Evolutionary conservation across 768 basidiomycete genomes (phyloP).

Genomic region (Auricularia sp.): DNA sequence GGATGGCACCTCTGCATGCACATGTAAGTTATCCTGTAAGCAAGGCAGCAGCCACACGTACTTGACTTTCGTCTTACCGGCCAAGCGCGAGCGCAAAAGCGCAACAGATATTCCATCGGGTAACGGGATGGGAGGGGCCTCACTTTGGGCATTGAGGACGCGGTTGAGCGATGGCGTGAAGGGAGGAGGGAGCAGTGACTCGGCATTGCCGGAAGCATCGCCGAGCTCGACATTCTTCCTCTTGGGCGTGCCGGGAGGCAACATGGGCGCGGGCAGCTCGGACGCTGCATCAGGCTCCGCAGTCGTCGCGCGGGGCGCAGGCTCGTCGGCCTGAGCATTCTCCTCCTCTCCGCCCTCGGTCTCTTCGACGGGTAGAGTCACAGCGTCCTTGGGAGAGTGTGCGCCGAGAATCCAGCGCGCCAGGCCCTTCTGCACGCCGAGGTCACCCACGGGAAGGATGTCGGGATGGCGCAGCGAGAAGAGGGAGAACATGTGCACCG

Average conservation of each 20-base stretch:
- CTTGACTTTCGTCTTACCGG: conserved; percentile 66
- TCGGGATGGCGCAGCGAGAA: conserved; percentile 78
- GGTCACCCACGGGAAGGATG: conserved; percentile 67
- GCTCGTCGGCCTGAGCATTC: conserved; percentile 15
- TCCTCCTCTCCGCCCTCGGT: conserved; percentile 6
- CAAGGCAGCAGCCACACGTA: conserved; percentile 23
- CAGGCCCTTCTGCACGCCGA: conserved; percentile 72
- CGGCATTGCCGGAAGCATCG: conserved; percentile 6
- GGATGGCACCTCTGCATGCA: conserved; percentile 46
- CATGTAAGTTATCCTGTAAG: conserved; percentile 9
- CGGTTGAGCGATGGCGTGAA: conserved; percentile 63
- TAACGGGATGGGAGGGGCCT: conserved; percentile 27
- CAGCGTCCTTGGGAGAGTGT: conserved; percentile 37
- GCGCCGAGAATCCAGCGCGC: conserved; percentile 57
- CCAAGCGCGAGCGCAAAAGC: conserved; percentile 47
- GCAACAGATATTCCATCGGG: conserved; percentile 51
- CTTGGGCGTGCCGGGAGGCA: neutral
- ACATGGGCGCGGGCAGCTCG: neutral
- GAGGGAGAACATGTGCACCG: conserved; percentile 90
- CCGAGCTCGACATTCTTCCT: neutral
- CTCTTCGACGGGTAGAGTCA: conserved; percentile 29
- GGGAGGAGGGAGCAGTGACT: conserved; percentile 35
- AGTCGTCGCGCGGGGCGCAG: conserved; percentile 4
- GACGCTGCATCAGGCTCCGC: conserved; percentile 4
- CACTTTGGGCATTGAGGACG: conserved; percentile 27